Evolutionary conservation across 176 grass and related monocot genomes (phyloP), one percentile per base, ranked within the genome.

Genomic region (Panicum miliaceum): DNA sequence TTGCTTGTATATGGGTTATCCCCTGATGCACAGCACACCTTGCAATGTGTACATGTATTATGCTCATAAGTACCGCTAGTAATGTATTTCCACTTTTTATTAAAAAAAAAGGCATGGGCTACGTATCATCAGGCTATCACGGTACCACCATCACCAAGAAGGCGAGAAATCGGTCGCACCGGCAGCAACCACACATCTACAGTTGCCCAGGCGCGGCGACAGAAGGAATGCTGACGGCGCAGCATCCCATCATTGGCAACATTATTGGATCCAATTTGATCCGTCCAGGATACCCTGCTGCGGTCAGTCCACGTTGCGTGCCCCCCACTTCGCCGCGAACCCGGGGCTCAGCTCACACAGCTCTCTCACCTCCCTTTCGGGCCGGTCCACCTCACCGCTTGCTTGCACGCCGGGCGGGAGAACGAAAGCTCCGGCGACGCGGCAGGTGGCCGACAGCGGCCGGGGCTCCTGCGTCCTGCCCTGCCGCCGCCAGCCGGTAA

Each of bases 401-500:
- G n/a, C 66, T 86, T 72, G 22, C 66, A 72, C 75, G 54, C 13
- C 84, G 53, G 38, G 20, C 6, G 16, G 38, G 51, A 61, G 29
- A 5, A 10, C 26, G 14, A 16, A 36, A 12, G 74, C 22, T 34
- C 29, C 45, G 35, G 47, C 29, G 3, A 12, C 4, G 27, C 18
- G 32, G 60, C 71, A 53, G 71, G 82, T 76, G 71, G 46, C 47
- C 20, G 72, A 84, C 60, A 34, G 36, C 45, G 34, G 5, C 29
- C 16, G 37, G 45, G 65, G 27, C 12, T 42, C 41, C 41, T 42
- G 41, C 41, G 41, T 42, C 41, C 41, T 40, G 38, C 38, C 38
- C 38, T 42, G 1, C 41, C 41, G 40, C 40, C 40, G 18, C 7
- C 0, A 12, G n/a, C 15, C 16, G n/a, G 80, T 25, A 35, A 45